Conservation (phyloP, 2,329 filamentous ascomycete species). For the Talaromyces piceae region DNA sequence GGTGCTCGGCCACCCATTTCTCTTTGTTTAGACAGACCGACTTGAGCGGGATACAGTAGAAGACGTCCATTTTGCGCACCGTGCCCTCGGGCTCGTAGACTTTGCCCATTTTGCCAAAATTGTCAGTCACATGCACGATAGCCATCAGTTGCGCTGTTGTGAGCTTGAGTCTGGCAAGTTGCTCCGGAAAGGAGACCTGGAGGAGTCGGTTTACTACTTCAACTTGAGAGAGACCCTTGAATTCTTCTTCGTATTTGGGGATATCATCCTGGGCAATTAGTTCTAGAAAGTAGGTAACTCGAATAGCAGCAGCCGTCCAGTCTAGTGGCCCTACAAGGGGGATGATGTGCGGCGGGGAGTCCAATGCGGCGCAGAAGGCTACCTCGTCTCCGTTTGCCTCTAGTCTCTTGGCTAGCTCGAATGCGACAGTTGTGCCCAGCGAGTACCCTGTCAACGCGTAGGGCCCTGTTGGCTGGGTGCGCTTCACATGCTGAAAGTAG, state of each 20-base stretch:
- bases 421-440: slow-evolving; percentile 42
- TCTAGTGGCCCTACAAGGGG: slow-evolving; percentile 30
- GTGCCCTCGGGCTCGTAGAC: slow-evolving; percentile 36
- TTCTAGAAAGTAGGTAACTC: slow-evolving; percentile 34
- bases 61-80: slow-evolving; percentile 33
- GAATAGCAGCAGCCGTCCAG: slow-evolving; percentile 31
- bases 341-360: slow-evolving; percentile 43
- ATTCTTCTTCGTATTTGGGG: neutral
- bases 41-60: slow-evolving; percentile 28
- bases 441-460: slow-evolving; percentile 46
- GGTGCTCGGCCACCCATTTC: slow-evolving; percentile 13
- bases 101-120: slow-evolving; percentile 21
- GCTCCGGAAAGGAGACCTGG: neutral
- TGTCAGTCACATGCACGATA: slow-evolving; percentile 22
- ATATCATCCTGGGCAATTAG: slow-evolving; percentile 29
- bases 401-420: slow-evolving; percentile 42
- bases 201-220: neutral
- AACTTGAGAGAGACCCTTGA: neutral
- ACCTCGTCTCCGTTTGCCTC: slow-evolving; percentile 31
- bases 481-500: slow-evolving; percentile 34
- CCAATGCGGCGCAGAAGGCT: slow-evolving; percentile 29
- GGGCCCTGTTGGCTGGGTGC: slow-evolving; percentile 39
- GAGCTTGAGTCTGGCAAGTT: slow-evolving; percentile 20
- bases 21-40: slow-evolving; percentile 18
- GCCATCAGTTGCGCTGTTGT: slow-evolving; percentile 12